Conservation (phyloP, 768 basidiomycete genomes). For the Boletus rex-veris region DNA sequence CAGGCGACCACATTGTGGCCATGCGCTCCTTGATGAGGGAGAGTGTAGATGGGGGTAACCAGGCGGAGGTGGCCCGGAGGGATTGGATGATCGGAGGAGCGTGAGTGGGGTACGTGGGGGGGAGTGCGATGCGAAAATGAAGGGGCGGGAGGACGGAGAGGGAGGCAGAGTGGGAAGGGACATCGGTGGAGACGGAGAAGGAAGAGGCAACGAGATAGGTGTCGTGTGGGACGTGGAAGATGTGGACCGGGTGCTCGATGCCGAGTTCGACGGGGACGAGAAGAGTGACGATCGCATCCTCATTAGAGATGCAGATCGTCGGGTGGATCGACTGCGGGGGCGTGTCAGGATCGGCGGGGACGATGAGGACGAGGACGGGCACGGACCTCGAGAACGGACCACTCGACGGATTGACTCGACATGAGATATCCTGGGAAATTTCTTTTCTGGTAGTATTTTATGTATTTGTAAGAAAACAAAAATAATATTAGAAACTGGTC, state of each 20-base stretch:
- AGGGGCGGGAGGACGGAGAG: conserved; percentile 62
- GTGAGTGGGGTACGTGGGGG: conserved; percentile 51
- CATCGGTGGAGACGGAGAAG: not conserved
- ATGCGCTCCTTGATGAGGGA: conserved; percentile 40
- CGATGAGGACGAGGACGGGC: not conserved
- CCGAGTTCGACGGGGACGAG: conserved; percentile 66
- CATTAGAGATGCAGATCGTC: conserved; percentile 52
- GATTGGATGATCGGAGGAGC: conserved; percentile 52
- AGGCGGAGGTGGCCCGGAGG: conserved; percentile 53
- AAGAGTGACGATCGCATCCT: conserved; percentile 29
- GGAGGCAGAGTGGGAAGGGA: conserved; percentile 14
- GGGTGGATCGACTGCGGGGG: conserved; percentile 69
- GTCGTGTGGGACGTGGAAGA: conserved; percentile 25
- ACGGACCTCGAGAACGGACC: conserved; percentile 28
- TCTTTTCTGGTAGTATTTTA: not conserved
- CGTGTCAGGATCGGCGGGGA: conserved; percentile 5
- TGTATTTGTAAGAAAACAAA: not conserved
- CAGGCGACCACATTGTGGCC: conserved; percentile 50
- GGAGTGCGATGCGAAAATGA: conserved; percentile 52
- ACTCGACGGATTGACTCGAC: conserved; percentile 11
- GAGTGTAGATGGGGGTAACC: conserved; percentile 44
- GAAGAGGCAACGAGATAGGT: conserved; percentile 1
- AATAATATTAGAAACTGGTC: not conserved
- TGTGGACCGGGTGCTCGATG: conserved; percentile 36
- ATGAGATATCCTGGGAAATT: not conserved